Evolutionary conservation across 1,139 yeast species (phyloP).

Genomic region (Yamadazyma membranifaciens): DNA sequence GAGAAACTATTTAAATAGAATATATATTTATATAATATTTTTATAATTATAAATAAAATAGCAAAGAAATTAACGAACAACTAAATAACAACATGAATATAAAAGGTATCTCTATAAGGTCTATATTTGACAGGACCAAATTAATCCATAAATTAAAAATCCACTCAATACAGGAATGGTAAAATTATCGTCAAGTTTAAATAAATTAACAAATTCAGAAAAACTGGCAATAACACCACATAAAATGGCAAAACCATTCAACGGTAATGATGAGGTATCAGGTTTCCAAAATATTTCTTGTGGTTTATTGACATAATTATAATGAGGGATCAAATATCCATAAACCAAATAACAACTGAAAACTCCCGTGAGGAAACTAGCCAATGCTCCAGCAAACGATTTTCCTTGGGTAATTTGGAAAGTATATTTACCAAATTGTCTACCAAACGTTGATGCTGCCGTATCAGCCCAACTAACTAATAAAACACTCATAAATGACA

Average conservation of each 20-base stretch:
- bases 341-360: slow-evolving; percentile 65
- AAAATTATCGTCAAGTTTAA: slow-evolving; percentile 83
- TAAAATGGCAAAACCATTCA: slow-evolving; percentile 54
- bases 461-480: slow-evolving; percentile 96
- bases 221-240: slow-evolving; percentile 79
- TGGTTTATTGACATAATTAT: slow-evolving; percentile 44
- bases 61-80: no score
- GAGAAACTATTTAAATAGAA: neutral
- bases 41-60: neutral
- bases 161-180: slow-evolving; percentile 90
- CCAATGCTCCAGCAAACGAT: slow-evolving; percentile 84
- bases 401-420: slow-evolving; percentile 73
- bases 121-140: slow-evolving; percentile 23
- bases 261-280: slow-evolving; percentile 53
- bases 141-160: slow-evolving; percentile 50
- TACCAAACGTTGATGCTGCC: slow-evolving; percentile 91
- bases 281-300: slow-evolving; percentile 65
- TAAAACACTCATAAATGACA: slow-evolving; percentile 70
- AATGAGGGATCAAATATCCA: slow-evolving; percentile 67
- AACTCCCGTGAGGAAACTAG: slow-evolving; percentile 78
- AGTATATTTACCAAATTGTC: slow-evolving; percentile 79
- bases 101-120: neutral
- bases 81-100: no score
- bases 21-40: no score
- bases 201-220: slow-evolving; percentile 79